Percentiles rank a stretch among this genome's conserved stretches.
Evolutionary conservation across 2,329 filamentous ascomycete species (phyloP).

Genomic region (Proliferodiscus dingleyae): DNA sequence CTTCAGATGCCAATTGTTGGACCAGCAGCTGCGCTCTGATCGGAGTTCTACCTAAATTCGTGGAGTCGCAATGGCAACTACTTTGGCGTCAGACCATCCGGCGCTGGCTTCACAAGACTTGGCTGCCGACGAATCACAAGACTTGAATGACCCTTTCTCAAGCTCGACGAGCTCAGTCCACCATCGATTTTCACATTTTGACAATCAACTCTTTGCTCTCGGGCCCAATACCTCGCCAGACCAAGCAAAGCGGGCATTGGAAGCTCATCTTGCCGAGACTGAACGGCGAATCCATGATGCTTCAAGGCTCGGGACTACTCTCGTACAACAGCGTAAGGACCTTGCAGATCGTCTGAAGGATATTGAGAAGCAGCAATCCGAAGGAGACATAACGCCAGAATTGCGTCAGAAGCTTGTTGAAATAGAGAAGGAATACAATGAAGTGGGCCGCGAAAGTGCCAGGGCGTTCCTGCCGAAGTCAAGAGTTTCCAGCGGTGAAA

Average conservation of each 20-base stretch:
- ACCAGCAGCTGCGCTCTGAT: slow-evolving; percentile 7
- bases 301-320: slow-evolving; percentile 78
- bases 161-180: slow-evolving; percentile 47
- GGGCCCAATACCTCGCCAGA: slow-evolving; percentile 73
- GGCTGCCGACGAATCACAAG: slow-evolving; percentile 13
- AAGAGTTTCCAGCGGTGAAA: slow-evolving; percentile 67
- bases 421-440: slow-evolving; percentile 92
- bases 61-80: slow-evolving; percentile 32
- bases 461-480: slow-evolving; percentile 84
- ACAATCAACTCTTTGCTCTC: slow-evolving; percentile 72
- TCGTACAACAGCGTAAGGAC: slow-evolving; percentile 82
- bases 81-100: slow-evolving; percentile 24
- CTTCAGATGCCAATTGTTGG: not conserved
- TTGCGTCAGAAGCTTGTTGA: slow-evolving; percentile 77
- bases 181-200: slow-evolving; percentile 80
- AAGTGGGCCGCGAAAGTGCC: slow-evolving; percentile 84
- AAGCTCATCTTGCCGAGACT: slow-evolving; percentile 89
- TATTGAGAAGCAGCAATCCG: slow-evolving; percentile 70
- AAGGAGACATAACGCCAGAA: slow-evolving; percentile 76
- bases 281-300: slow-evolving; percentile 88
- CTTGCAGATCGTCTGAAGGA: slow-evolving; percentile 78
- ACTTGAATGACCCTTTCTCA: slow-evolving; percentile 49
- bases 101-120: slow-evolving; percentile 21
- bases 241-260: slow-evolving; percentile 81
- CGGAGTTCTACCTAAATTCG: not conserved